These are phyloP conservation scores for Daedalea quercina DNA, from an alignment of 768 basidiomycete genomes.

Conservation along the genomic window DNA sequence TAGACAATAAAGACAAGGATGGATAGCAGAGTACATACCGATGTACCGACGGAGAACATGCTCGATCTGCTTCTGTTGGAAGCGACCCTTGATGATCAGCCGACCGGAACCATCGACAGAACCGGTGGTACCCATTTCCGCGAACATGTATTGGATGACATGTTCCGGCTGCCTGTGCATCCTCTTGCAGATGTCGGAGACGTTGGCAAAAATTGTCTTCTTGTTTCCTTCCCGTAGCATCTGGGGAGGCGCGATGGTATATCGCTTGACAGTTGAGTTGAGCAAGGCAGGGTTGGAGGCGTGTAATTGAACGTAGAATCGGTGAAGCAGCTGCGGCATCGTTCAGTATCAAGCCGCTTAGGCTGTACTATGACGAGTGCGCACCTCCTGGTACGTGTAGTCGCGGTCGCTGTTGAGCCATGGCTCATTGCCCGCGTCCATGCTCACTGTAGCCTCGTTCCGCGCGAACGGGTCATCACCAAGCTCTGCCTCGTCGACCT, in stretches of 20 bases:
- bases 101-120: constrained; percentile 89
- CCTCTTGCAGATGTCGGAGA: constrained; percentile 94
- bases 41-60: constrained; percentile 95
- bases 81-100: constrained; percentile 94
- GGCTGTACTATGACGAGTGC: background rate
- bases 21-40: constrained; percentile 44
- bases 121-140: constrained; percentile 97
- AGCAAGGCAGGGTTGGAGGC: constrained; percentile 90
- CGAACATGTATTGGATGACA: constrained; percentile 93
- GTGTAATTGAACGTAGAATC: constrained; percentile 89
- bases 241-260: constrained; percentile 95
- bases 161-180: constrained; percentile 99
- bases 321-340: constrained; percentile 67
- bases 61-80: constrained; percentile 98
- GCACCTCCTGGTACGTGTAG: constrained; percentile 90
- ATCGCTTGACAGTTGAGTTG: constrained; percentile 81
- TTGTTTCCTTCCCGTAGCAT: constrained; percentile 95
- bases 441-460: constrained; percentile 43
- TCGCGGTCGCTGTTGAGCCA: constrained; percentile 94
- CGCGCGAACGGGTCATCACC: constrained; percentile 85
- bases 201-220: constrained; percentile 94
- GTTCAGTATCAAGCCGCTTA: background rate
- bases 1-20: background rate
- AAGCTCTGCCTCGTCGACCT: constrained; percentile 75
- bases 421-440: constrained; percentile 74